These are phyloP conservation scores for Aegilops bicornis DNA, from an alignment of 176 grass and related monocot species.

Conservation along the genomic window DNA sequence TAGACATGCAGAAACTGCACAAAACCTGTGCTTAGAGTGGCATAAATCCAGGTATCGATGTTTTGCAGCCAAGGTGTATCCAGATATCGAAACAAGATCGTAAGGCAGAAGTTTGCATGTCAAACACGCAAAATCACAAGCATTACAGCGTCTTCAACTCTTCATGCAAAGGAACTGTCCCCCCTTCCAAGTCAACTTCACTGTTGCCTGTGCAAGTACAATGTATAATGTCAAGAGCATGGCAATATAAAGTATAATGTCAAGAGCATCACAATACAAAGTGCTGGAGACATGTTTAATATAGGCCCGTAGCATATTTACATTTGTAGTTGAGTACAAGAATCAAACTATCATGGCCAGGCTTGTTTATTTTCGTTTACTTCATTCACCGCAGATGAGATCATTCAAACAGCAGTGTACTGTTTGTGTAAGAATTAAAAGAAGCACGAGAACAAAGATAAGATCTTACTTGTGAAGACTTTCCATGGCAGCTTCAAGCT, in stretches of 20 bases:
- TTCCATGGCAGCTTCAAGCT: slow-evolving; percentile 47
- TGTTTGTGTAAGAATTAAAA: neutral
- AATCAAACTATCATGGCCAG: neutral
- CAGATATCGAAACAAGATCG: neutral
- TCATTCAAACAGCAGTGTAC: neutral
- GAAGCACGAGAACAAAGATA: neutral
- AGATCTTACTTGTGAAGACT: slow-evolving; percentile 41
- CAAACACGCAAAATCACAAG: neutral
- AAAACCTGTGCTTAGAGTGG: neutral
- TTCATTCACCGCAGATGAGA: neutral
- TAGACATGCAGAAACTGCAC: neutral
- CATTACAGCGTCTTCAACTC: neutral
- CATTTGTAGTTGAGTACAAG: neutral
- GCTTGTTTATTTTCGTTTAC: neutral
- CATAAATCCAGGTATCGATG: neutral
- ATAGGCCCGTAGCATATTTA: neutral
- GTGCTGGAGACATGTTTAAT: neutral
- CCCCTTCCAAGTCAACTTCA: neutral
- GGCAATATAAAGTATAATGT: neutral
- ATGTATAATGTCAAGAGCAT: neutral
- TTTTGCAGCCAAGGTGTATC: neutral
- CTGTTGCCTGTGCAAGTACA: slow-evolving; percentile 25
- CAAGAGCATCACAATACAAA: too few relatives aligned
- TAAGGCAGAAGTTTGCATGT: neutral
- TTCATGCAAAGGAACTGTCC: too few relatives aligned